Base-by-base conservation (phyloP, 345 rosid genomes). In the Bretschneidera sinensis region DNA sequence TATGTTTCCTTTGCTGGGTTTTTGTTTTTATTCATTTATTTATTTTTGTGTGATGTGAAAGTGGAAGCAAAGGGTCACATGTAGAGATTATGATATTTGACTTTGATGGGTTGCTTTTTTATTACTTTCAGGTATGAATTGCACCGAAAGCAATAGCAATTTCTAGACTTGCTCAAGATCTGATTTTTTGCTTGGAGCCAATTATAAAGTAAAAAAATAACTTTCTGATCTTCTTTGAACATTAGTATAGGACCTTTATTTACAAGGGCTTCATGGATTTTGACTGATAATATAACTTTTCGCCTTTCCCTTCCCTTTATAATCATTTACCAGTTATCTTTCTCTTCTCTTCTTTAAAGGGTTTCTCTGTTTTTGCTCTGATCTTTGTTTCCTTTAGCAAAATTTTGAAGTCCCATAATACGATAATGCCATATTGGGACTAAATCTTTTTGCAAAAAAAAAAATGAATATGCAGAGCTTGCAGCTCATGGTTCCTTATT, bases 401-500 rank as follows among this genome's bases (percentile, higher is more conserved):
- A 61, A 54, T 57, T 48, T 48, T 48, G 6, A 18, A 55, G 60
- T 62, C 22, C 7, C 33, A 10, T 63, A 20, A 15, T 16, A 11
- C 8, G 21, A 23, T 59, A 75, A 76, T 80, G 74, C 57, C 24
- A 23, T 79, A 33, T 64, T 66, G 10, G 10, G 16, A 39, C 33
- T 28, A 8, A 2, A 2, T 28, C 54, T n/a, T n/a, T n/a, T n/a
- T n/a, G 59, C 67, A 53, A 68, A 65, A 2, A 4, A 16, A 18
- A 67, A 58, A 54, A 34, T n/a, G 43, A 51, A 64, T 50, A 14
- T 79, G 65, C 77, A 61, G 33, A 58, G 53, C 47, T 50, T 59
- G n/a, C 54, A 63, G 18, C 57, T 64, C 28, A 13, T 54, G 31
- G 35, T 52, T 47, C 67, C 67, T 11, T 13, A 39, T 39, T 39